Evolutionary conservation across 129 eudicot genomes (phyloP), one percentile per base, ranked within the genome.

Genomic region (Lactuca sativa): DNA sequence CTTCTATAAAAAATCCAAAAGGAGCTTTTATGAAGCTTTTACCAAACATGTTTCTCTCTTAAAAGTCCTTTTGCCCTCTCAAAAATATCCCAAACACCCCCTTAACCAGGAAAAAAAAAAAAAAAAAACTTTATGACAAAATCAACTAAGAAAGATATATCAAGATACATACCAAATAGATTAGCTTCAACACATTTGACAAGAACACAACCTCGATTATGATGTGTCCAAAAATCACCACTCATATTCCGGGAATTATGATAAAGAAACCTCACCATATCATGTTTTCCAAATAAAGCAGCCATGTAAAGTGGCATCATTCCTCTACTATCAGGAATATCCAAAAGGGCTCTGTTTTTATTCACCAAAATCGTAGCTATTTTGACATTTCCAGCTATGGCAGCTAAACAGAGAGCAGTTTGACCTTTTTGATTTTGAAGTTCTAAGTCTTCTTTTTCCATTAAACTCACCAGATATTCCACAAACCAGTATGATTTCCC

Each of bases 371-470:
- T 1, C 16, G 25, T 32, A 3, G 83, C 84, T 36, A 75, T 76
- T 32, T 72, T 16, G n/a, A 71, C 79, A 44, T 44, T 44, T 44
- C 52, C 52, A 7, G 59, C 41, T 12, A 64, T 71, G 11, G 86
- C 82, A n/a, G 78, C 82, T 62, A 82, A 77, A 38, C 80, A 67
- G 0, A 82, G 64, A 5, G 80, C 79, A 11, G 86, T 77, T 47
- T 69, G 69, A 12, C 72, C 76, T 4, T 31, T 59, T 59, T 3
- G 10, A 59, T 59, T 59, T 59, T 3, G 43, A 32, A 59, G 43
- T 44, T 44, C 52, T 44, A 44, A 44, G n/a, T 44, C 52, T n/a
- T 44, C n/a, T 4, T 44, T 44, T 44, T 31, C 18, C 14, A 43
- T 18, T 13, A 32, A 36, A 67, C 78, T 41, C 5, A 47, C 14